Base-by-base conservation (phyloP, 768 basidiomycete genomes). In the Sarcodon sp. region DNA sequence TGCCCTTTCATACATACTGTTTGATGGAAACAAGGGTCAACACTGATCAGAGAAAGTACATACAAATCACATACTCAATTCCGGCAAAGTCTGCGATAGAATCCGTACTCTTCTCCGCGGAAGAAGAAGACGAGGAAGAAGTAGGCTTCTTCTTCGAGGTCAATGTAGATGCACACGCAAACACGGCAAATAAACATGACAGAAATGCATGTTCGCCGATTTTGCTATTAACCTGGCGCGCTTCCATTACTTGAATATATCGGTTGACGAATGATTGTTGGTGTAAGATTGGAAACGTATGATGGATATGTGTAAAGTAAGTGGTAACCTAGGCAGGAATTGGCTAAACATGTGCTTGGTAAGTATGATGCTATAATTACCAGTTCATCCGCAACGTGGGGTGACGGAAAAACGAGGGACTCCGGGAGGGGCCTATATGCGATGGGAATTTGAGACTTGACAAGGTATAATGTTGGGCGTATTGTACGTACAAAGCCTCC, bases 271-370 rank as follows among this genome's bases (percentile, higher is more conserved):
- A 55, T 11, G 41, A 39, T 15, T 55, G 54, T 35, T 55, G 53
- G 39, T 55, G 54, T 3, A 55, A 36, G 5, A 55, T 49, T 10
- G 54, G 54, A 21, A 55, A 55, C 11, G 54, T 54, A n/a, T 54
- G 44, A 39, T 55, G 54, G 34, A 55, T 51, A 10, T 16, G 43
- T 27, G 44, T 38, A 48, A 55, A 55, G 43, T 51, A 55, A 9
- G 37, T 52, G 8, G 50, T 37, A 18, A 55, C 27, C 39, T 41
- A 41, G 5, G 7, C 39, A 13, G 8, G 39, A 16, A 27, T 27
- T 27, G 21, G 21, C 21, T 4, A 27, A 27, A 27, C 21, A 27
- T 27, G 21, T 27, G 21, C 2, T 27, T 27, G 4, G 4, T 2
- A 27, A 27, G 21, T 27, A 27, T 27, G 21, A 27, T 27, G 39